phyloP scores from a whole-genome alignment of 805 yeast genomes.

The Wickerhamiella siamensis region DNA sequence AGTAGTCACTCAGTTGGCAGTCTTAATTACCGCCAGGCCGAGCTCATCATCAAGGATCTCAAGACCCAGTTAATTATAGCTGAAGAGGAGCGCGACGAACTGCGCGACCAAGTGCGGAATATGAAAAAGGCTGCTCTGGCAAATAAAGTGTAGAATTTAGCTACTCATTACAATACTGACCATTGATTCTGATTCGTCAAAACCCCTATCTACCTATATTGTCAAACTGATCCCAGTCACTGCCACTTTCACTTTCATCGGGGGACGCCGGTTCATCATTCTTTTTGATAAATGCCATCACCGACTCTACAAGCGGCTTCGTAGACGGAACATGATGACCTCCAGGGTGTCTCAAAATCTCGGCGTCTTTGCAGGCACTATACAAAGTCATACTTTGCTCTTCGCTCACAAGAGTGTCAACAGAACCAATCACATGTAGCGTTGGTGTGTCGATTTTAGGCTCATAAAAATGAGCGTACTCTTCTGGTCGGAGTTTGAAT shows the following conservation, averaged over 20 bases:
- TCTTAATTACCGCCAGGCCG: conserved; percentile 37
- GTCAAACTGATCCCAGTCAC: conserved; percentile 28
- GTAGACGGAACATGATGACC: conserved; percentile 95
- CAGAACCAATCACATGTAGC: conserved; percentile 73
- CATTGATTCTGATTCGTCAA: not conserved
- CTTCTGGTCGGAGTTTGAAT: conserved; percentile 20
- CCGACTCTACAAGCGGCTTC: conserved; percentile 33
- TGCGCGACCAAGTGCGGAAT: conserved; percentile 24
- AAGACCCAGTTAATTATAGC: conserved; percentile 72
- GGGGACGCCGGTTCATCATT: conserved; percentile 1
- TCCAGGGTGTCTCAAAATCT: conserved; percentile 69
- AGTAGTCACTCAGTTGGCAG: conserved; percentile 23
- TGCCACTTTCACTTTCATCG: conserved; percentile 11
- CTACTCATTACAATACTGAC: too few relatives aligned
- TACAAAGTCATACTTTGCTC: conserved; percentile 52
- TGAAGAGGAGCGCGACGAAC: conserved; percentile 70
- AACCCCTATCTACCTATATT: conserved; percentile 19
- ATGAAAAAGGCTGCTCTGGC: conserved; percentile 23
- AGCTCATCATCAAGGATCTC: conserved; percentile 62
- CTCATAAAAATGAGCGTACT: conserved; percentile 22
- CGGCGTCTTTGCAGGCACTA: conserved; percentile 35
- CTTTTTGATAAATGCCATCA: conserved; percentile 19
- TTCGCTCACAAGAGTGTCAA: conserved; percentile 73
- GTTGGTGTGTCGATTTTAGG: conserved; percentile 28
- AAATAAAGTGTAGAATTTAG: not conserved